A percentile compares a stretch with the other conserved stretches of the same genome.
These are phyloP conservation scores for Suhomyces pyralidae DNA, from an alignment of 805 yeast species.

Conservation along the genomic window DNA sequence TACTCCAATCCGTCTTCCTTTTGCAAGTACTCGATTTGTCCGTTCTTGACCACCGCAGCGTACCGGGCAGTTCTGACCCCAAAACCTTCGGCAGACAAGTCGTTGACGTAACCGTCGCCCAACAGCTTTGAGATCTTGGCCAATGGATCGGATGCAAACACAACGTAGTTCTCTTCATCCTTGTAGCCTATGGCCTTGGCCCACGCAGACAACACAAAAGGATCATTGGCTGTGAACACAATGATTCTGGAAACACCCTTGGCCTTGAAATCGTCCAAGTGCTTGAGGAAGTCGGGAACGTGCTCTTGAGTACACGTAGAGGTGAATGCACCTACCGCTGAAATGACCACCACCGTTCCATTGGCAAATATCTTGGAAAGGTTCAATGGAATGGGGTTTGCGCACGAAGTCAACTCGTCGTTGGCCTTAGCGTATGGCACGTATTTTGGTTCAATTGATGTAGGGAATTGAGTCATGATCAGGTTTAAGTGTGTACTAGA, in stretches of 20 bases:
- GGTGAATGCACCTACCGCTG: conserved; percentile 87
- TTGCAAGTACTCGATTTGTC: conserved; percentile 34
- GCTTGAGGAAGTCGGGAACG: conserved; percentile 61
- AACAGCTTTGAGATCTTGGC: conserved; percentile 55
- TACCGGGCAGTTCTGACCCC: conserved; percentile 67
- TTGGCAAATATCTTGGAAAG: conserved; percentile 30
- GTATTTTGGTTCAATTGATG: conserved; percentile 34
- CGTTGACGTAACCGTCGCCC: conserved; percentile 51
- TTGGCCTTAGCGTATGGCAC: conserved; percentile 40
- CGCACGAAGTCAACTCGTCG: conserved; percentile 38
- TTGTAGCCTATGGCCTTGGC: conserved; percentile 48
- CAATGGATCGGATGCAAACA: conserved; percentile 67
- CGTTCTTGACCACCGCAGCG: conserved; percentile 62
- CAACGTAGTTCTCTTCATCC: conserved; percentile 31
- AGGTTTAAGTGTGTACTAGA: no score
- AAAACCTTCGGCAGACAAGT: conserved; percentile 51
- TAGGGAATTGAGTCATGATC: conserved; percentile 22
- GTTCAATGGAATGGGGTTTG: conserved; percentile 34
- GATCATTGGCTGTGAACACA: conserved; percentile 66
- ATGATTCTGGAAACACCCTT: conserved; percentile 64
- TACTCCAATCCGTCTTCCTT: conserved; percentile 17
- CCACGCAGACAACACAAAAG: conserved; percentile 72
- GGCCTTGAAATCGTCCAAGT: conserved; percentile 47
- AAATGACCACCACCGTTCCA: conserved; percentile 64
- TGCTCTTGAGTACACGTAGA: conserved; percentile 75